Base-by-base conservation (phyloP, 192 early-diverging fungal genomes). In the Entomortierella parvispora region DNA sequence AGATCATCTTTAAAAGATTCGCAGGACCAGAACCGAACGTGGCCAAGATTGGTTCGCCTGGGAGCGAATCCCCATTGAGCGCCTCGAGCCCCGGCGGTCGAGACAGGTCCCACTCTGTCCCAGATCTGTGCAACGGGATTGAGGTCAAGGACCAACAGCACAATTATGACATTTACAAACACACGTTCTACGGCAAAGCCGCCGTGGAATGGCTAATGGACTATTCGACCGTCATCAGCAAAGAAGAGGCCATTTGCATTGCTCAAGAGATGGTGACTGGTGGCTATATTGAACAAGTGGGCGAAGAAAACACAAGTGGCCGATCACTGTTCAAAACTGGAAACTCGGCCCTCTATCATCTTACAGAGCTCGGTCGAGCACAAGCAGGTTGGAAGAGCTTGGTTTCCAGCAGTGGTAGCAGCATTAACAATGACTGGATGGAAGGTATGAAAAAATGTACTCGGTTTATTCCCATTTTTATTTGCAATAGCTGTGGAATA, bases 151-250 rank as follows among this genome's bases (percentile, higher is more conserved):
- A 86, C 26, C 76, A 79, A 25, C 79, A 80, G 43, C 65, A 79
- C 33, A 72, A 80, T 49, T 75, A 81, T 54, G 79, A 65, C 40
- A 62, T 58, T n/a, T 80, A 71, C 55, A 68, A 62, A 45, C 60
- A 84, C 32, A 83, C 82, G 0, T 88, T 88, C 69, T 69, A 81
- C 45, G 87, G 87, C 4, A 59, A 65, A 25, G 58, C 69, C 25
- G 83, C 80, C 3, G 66, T 72, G 14, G 85, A 86, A 3, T 88
- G 84, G 84, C 45, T 88, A 28, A 42, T 82, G 31, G 84, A 86
- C 37, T 82, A 81, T 34, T 81, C 80, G 4, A 85, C 86, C 3
- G 82, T 83, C 0, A 79, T 84, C 46, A 79, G 66, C n/a, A 72
- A 66, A 26, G 78, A 86, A 22, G 86, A 88, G 44, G 83, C 86